phyloP scores from a whole-genome alignment of 441 rosid species.

The Euphorbia corollata region DNA sequence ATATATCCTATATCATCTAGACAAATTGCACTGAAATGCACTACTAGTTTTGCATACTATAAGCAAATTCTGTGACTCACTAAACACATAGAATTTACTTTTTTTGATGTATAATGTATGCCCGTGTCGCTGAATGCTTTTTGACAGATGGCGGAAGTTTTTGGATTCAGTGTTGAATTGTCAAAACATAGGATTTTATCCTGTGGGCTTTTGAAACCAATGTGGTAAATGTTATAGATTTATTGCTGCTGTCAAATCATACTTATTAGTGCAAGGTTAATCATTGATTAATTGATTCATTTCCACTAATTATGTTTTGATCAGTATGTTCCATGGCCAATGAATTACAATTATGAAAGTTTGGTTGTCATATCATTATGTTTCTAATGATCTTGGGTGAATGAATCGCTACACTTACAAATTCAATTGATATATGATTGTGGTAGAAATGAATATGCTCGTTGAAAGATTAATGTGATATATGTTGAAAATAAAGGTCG shows the following conservation, averaged over 20 bases:
- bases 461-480: too few species aligned
- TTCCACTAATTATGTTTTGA: constrained; percentile 4
- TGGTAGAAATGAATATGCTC: too few species aligned
- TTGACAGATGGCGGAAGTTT: constrained; percentile 12
- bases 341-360: too few species aligned
- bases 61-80: not conserved
- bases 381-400: too few species aligned
- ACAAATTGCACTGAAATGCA: not conserved
- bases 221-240: constrained; percentile 11
- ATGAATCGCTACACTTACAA: too few species aligned
- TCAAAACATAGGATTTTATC: not conserved
- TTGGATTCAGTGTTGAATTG: not conserved
- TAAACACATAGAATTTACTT: constrained; percentile 4
- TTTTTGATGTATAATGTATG: not conserved
- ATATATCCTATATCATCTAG: not conserved
- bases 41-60: not conserved
- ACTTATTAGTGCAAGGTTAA: constrained; percentile 13
- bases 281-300: not conserved
- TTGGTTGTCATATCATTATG: too few species aligned
- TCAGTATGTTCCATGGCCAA: not conserved
- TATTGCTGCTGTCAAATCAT: constrained; percentile 24
- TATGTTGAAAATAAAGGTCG: too few species aligned
- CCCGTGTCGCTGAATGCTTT: not conserved
- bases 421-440: too few species aligned
- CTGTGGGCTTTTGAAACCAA: constrained; percentile 11